Percentiles rank a stretch among this genome's conserved stretches.
Evolutionary conservation across 2,329 filamentous ascomycete genomes (phyloP).

Genomic region (Laburnicola sp.): DNA sequence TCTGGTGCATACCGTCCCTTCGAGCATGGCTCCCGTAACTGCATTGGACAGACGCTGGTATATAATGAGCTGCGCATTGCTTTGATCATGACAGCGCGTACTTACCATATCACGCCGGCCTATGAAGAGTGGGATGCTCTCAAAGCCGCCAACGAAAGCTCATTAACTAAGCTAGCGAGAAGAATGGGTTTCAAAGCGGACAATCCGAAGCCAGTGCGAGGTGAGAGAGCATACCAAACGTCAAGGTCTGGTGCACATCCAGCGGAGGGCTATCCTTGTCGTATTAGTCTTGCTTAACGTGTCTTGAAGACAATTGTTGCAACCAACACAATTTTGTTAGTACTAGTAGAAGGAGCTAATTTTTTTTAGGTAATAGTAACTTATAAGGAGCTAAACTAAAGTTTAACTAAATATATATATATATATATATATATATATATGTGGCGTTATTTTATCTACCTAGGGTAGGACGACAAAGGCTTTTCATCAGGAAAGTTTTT

Average conservation of each 20-base stretch:
- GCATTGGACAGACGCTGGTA: slow-evolving; percentile 45
- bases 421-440: too few relatives aligned
- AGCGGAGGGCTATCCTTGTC: slow-evolving; percentile 21
- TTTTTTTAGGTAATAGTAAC: too few relatives aligned
- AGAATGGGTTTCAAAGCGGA: slow-evolving; percentile 1
- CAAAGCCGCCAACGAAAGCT: background rate
- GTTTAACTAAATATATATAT: too few relatives aligned
- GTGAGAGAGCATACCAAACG: slow-evolving; percentile 8
- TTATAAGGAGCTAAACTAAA: too few relatives aligned
- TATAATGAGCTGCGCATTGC: slow-evolving; percentile 40
- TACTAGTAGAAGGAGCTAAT: too few relatives aligned
- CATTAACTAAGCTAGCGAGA: background rate
- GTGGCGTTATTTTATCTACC: too few relatives aligned
- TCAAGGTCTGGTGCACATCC: slow-evolving; percentile 6
- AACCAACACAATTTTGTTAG: too few relatives aligned
- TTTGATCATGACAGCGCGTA: slow-evolving; percentile 22
- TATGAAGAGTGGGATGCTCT: background rate
- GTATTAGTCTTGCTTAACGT: slow-evolving; percentile 6
- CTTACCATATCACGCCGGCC: slow-evolving; percentile 23
- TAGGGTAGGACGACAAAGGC: too few relatives aligned
- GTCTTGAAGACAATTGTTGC: too few relatives aligned
- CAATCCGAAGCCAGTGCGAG: slow-evolving; percentile 1
- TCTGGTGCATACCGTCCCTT: slow-evolving; percentile 43
- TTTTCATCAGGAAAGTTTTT: too few relatives aligned
- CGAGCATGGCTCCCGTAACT: slow-evolving; percentile 42